A percentile compares a stretch with the other conserved stretches of the same genome.
Conservation (phyloP, 306 rosid species). For the Rosa rugosa region DNA sequence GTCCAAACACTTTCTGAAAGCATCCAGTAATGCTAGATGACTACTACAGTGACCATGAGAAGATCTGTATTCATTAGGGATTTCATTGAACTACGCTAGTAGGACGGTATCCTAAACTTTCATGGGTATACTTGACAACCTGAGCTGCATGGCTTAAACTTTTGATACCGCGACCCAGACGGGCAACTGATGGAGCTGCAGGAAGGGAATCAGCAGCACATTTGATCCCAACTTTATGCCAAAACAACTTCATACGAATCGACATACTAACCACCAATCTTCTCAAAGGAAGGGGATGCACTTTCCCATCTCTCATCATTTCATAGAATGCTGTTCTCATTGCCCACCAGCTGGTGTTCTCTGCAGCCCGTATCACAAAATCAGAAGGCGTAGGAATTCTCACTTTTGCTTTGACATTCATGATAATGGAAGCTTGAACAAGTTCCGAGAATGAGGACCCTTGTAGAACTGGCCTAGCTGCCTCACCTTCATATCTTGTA, state of each 20-base stretch:
- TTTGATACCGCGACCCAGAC: constrained; percentile 72
- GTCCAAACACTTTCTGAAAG: not conserved
- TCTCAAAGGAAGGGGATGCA: constrained; percentile 55
- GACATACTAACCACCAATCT: constrained; percentile 52
- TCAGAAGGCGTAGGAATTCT: constrained; percentile 60
- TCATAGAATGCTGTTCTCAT: constrained; percentile 73
- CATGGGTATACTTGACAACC: constrained; percentile 40
- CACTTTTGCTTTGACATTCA: constrained; percentile 23
- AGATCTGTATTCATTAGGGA: not conserved
- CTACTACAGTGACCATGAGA: not conserved
- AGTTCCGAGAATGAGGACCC: constrained; percentile 68
- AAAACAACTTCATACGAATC: constrained; percentile 54
- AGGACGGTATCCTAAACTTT: constrained; percentile 28
- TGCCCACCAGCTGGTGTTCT: constrained; percentile 64
- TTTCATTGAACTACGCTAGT: not conserved
- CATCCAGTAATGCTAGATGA: not conserved
- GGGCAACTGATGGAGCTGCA: constrained; percentile 69
- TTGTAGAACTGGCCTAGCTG: constrained; percentile 64
- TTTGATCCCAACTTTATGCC: constrained; percentile 63
- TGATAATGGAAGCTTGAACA: not conserved
- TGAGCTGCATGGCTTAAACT: constrained; percentile 51
- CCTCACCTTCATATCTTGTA: constrained; percentile 44
- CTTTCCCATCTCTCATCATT: constrained; percentile 64
- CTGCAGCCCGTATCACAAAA: constrained; percentile 59
- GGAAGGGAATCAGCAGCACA: constrained; percentile 52